Percentiles rank a stretch among this genome's conserved stretches.
phyloP scores from a whole-genome alignment of 108 stramenopile genomes.

The Aureococcus anophagefferens region DNA sequence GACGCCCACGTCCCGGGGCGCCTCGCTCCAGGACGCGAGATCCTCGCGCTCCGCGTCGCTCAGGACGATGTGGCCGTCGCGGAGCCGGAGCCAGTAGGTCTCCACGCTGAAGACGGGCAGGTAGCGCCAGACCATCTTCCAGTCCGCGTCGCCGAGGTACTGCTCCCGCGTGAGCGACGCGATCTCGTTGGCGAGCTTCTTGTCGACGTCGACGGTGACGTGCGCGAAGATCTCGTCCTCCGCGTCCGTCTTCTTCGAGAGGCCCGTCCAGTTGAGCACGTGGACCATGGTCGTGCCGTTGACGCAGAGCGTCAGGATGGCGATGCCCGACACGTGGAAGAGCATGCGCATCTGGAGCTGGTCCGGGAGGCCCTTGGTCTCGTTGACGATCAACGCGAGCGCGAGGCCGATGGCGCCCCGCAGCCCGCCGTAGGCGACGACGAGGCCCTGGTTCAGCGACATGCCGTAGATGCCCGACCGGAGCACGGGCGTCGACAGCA shows the following conservation, averaged over 20 bases:
- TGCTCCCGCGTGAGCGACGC: constrained; percentile 22
- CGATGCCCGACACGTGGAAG: constrained; percentile 24
- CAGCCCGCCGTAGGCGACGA: constrained; percentile 22
- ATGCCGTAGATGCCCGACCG: not conserved
- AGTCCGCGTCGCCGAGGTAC: constrained; percentile 23
- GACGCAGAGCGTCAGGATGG: constrained; percentile 19
- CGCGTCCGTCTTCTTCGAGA: too few relatives aligned
- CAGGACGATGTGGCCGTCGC: too few relatives aligned
- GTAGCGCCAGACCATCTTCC: constrained; percentile 25
- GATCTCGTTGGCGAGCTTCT: too few relatives aligned
- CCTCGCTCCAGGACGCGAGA: too few relatives aligned
- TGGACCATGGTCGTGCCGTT: constrained; percentile 19
- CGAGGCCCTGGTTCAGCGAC: constrained; percentile 2
- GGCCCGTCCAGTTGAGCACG: too few relatives aligned
- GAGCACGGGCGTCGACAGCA: not conserved
- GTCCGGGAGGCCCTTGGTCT: constrained; percentile 7
- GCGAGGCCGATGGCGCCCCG: constrained; percentile 33
- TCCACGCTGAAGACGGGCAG: constrained; percentile 8
- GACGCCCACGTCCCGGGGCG: too few relatives aligned
- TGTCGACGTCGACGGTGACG: too few relatives aligned
- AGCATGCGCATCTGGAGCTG: constrained; percentile 8
- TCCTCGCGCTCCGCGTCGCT: too few relatives aligned
- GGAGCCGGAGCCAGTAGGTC: too few relatives aligned
- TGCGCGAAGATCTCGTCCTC: too few relatives aligned
- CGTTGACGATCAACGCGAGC: constrained; percentile 26